These are phyloP conservation scores for Colletotrichum eremochloae DNA, from an alignment of 2,329 filamentous ascomycete genomes.

Conservation along the genomic window DNA sequence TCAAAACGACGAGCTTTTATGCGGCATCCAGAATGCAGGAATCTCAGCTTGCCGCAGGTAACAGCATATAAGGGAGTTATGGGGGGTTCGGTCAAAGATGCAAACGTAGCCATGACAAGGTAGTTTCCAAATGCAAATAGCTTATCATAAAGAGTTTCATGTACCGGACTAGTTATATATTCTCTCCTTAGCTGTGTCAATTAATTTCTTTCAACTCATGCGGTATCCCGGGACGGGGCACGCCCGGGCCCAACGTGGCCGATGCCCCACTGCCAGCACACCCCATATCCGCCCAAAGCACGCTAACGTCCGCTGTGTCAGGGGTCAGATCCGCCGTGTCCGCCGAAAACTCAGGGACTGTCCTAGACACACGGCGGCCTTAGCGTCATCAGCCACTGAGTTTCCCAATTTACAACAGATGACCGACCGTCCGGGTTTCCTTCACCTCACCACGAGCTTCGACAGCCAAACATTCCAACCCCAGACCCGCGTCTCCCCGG, in stretches of 20 bases:
- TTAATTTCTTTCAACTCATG: slow-evolving; percentile 29
- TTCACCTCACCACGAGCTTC: slow-evolving; percentile 29
- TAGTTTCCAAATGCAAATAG: background rate
- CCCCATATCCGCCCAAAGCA: slow-evolving; percentile 21
- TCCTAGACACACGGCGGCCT: slow-evolving; percentile 30
- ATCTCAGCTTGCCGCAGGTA: slow-evolving; percentile 2
- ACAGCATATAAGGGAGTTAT: slow-evolving; percentile 12
- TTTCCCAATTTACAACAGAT: slow-evolving; percentile 34
- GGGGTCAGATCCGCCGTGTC: slow-evolving; percentile 29
- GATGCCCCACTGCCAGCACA: slow-evolving; percentile 37
- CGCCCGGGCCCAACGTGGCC: slow-evolving; percentile 10
- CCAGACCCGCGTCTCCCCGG: slow-evolving; percentile 17
- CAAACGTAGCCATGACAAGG: background rate
- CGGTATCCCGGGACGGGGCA: slow-evolving; percentile 13
- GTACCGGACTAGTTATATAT: background rate
- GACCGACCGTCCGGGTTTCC: slow-evolving; percentile 27
- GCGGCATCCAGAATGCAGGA: background rate
- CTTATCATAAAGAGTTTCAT: background rate
- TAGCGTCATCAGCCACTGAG: slow-evolving; percentile 33
- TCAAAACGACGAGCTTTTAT: background rate
- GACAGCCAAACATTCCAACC: slow-evolving; percentile 25
- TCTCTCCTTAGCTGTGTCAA: background rate
- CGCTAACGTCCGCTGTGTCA: slow-evolving; percentile 28
- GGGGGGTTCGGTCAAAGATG: background rate
- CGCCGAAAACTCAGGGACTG: slow-evolving; percentile 38